phyloP scores from a whole-genome alignment of 2,329 filamentous ascomycete genomes.

The Calonectria honghensis region DNA sequence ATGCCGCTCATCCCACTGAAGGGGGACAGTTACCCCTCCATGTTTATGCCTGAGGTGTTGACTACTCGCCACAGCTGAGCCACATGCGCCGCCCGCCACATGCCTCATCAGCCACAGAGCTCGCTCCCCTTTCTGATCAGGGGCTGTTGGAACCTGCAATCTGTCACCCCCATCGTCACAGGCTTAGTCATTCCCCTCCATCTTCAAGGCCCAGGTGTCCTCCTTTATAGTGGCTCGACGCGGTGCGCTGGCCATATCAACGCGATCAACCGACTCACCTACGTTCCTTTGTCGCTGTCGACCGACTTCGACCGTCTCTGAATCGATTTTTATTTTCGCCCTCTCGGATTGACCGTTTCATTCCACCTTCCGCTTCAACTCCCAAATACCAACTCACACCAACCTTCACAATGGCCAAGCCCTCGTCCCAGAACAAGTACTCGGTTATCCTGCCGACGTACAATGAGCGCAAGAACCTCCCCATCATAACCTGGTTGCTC shows the following conservation, averaged over 20 bases:
- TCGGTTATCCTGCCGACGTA: constrained; percentile 98
- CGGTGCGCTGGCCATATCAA: constrained; percentile 47
- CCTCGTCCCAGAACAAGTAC: constrained; percentile 81
- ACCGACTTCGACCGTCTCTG: constrained; percentile 15
- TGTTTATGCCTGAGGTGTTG: not conserved
- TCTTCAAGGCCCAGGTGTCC: constrained; percentile 50
- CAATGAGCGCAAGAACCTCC: constrained; percentile 98
- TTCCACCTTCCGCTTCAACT: not conserved
- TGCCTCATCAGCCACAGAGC: constrained; percentile 46
- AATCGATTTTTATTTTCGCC: constrained; percentile 13
- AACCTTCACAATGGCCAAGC: constrained; percentile 67
- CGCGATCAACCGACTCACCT: constrained; percentile 51
- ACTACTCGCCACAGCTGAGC: constrained; percentile 16
- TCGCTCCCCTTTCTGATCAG: constrained; percentile 42
- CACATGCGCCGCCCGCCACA: not conserved
- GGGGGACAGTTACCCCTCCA: constrained; percentile 9
- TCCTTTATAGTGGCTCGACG: constrained; percentile 53
- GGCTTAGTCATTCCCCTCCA: constrained; percentile 41
- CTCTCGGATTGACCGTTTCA: constrained; percentile 32
- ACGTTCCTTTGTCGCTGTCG: constrained; percentile 53
- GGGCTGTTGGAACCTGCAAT: constrained; percentile 50
- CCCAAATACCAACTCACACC: not conserved
- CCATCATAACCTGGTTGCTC: constrained; percentile 95
- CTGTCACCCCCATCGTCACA: constrained; percentile 48
- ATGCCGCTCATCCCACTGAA: constrained; percentile 7